These are phyloP conservation scores for Knufia fluminis DNA, from an alignment of 2,329 filamentous ascomycete species.

Conservation along the genomic window DNA sequence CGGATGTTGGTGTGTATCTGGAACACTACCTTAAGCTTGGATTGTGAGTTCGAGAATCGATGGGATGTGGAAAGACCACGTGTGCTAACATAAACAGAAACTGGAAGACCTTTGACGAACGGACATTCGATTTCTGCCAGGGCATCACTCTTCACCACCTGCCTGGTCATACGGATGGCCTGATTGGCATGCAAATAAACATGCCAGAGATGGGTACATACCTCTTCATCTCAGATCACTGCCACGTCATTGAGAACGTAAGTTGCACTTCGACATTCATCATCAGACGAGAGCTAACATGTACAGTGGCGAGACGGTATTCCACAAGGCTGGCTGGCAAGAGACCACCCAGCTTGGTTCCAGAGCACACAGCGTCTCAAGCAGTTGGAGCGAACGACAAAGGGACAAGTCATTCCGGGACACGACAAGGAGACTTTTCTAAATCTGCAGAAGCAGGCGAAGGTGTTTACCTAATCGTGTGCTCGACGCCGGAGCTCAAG, in stretches of 20 bases:
- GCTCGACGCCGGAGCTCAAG: too few relatives aligned
- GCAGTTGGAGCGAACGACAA: conserved; percentile 19
- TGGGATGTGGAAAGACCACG: conserved; percentile 7
- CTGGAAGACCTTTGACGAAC: conserved; percentile 23
- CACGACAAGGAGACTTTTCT: conserved; percentile 22
- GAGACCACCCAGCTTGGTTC: conserved; percentile 22
- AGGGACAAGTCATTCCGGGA: conserved; percentile 18
- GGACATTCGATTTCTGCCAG: conserved; percentile 22
- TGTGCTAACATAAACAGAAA: conserved; percentile 8
- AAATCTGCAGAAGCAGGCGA: conserved; percentile 10
- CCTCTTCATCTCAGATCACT: conserved; percentile 22
- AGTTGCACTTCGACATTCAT: neutral
- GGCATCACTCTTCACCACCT: conserved; percentile 22
- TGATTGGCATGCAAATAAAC: conserved; percentile 23
- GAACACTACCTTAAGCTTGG: conserved; percentile 22
- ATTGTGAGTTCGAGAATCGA: conserved; percentile 11
- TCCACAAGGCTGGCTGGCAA: conserved; percentile 22
- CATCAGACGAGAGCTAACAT: too few relatives aligned
- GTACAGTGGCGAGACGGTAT: conserved; percentile 22
- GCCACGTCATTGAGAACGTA: conserved; percentile 23
- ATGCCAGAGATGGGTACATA: conserved; percentile 22
- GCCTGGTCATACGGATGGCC: conserved; percentile 21
- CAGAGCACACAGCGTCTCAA: conserved; percentile 20
- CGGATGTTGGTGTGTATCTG: conserved; percentile 21
- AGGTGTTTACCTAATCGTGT: conserved; percentile 9